Percentiles rank a stretch among this genome's conserved stretches.
phyloP scores from a whole-genome alignment of 2,329 filamentous ascomycete species.

The Nemania bipapillata region DNA sequence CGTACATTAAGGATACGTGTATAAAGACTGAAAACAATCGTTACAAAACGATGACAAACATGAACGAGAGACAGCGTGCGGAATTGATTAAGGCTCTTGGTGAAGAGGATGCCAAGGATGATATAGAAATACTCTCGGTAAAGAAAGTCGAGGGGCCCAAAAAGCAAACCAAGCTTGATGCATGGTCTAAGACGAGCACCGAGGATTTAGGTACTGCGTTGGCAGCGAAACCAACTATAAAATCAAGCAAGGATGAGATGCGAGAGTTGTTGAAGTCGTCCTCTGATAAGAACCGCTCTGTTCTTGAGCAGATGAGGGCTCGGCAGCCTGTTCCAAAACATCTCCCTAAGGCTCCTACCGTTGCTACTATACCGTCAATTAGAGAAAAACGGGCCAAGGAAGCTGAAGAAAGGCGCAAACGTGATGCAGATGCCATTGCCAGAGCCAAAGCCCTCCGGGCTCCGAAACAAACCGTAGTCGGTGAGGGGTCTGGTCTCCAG shows the following conservation, averaged over 20 bases:
- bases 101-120: constrained; percentile 65
- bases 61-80: constrained; percentile 84
- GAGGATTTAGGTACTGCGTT: constrained; percentile 43
- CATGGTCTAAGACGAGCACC: constrained; percentile 67
- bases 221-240: constrained; percentile 41
- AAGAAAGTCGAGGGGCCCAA: constrained; percentile 56
- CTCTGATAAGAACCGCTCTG: constrained; percentile 58
- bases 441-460: constrained; percentile 71
- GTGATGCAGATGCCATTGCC: constrained; percentile 77
- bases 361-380: constrained; percentile 65
- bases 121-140: constrained; percentile 61
- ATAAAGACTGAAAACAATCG: constrained; percentile 67
- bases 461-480: constrained; percentile 66
- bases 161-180: constrained; percentile 70
- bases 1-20: constrained; percentile 74
- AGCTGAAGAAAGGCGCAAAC: constrained; percentile 76
- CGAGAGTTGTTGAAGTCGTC: constrained; percentile 59
- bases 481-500: constrained; percentile 81
- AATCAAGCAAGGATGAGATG: constrained; percentile 61
- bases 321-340: constrained; percentile 45
- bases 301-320: constrained; percentile 60
- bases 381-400: constrained; percentile 79
- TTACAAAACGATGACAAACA: constrained; percentile 76
- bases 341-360: constrained; percentile 52
- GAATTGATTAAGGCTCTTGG: constrained; percentile 75